These are phyloP conservation scores for Wallacemonas sp. DNA, from an alignment of 208 protist species.

Conservation along the genomic window DNA sequence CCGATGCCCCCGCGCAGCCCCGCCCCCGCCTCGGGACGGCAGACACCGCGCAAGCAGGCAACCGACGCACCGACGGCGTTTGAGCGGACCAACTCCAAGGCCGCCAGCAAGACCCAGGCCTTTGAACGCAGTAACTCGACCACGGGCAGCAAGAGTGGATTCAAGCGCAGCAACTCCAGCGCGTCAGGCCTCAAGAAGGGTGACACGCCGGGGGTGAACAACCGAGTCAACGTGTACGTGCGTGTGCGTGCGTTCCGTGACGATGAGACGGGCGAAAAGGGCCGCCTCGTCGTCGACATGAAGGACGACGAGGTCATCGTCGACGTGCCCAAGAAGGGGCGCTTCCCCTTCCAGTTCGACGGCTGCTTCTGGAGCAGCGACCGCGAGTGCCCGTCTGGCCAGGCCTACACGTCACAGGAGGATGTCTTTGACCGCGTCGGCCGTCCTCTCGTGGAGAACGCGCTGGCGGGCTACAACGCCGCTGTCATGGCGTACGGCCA, in stretches of 20 bases:
- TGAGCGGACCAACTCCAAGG: conserved; percentile 31
- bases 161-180: conserved; percentile 60
- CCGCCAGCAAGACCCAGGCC: conserved; percentile 12
- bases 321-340: conserved; percentile 67
- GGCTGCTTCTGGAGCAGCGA: conserved; percentile 93
- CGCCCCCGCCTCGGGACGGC: conserved; percentile 19
- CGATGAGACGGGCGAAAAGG: conserved; percentile 44
- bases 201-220: conserved; percentile 46
- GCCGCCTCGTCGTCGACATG: conserved; percentile 60
- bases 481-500: conserved; percentile 83
- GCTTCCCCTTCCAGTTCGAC: conserved; percentile 91
- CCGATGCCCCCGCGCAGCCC: conserved; percentile 24
- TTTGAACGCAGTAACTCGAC: conserved; percentile 45
- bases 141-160: conserved; percentile 40
- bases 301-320: conserved; percentile 70
- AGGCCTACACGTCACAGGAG: conserved; percentile 61
- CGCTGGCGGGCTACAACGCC: conserved; percentile 67
- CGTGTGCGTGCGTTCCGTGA: conserved; percentile 74
- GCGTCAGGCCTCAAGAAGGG: conserved; percentile 38
- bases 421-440: conserved; percentile 92
- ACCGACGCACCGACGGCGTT: conserved; percentile 6
- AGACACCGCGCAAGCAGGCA: conserved; percentile 12
- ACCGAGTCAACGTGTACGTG: conserved; percentile 84
- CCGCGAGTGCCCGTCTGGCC: conserved; percentile 37
- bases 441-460: conserved; percentile 79